Percentiles rank a stretch among this genome's conserved stretches.
These are phyloP conservation scores for Venturia pyrina DNA, from an alignment of 2,329 filamentous ascomycete species.

Conservation along the genomic window DNA sequence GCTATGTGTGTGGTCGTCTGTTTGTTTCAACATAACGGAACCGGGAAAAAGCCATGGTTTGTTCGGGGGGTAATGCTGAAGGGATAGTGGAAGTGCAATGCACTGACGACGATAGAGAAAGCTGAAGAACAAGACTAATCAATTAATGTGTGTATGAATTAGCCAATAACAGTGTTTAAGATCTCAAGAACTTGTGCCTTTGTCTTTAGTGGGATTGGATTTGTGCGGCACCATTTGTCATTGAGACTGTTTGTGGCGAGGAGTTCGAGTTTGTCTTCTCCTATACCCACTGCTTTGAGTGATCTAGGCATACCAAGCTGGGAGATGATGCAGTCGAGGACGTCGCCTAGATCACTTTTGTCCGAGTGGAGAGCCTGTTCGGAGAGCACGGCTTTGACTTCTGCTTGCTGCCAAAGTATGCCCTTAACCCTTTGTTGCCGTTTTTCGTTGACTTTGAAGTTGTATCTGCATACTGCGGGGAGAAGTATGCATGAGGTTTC, in stretches of 20 bases:
- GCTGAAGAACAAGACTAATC: not conserved
- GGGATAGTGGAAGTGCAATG: not conserved
- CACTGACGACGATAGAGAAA: not conserved
- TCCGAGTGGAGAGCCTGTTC: constrained; percentile 18
- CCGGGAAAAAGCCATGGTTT: not conserved
- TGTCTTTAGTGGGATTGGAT: constrained; percentile 38
- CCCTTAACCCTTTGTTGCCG: constrained; percentile 30
- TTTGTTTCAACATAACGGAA: not conserved
- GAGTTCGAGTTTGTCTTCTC: constrained; percentile 35
- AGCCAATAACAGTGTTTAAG: constrained; percentile 29
- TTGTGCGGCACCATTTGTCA: constrained; percentile 41
- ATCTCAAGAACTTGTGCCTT: constrained; percentile 44
- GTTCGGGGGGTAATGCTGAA: not conserved
- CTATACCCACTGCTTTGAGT: constrained; percentile 42
- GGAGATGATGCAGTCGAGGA: constrained; percentile 41
- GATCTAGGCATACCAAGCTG: constrained; percentile 45
- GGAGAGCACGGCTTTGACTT: constrained; percentile 29
- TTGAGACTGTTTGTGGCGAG: constrained; percentile 41
- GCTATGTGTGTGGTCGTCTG: not conserved
- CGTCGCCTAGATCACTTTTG: constrained; percentile 38
- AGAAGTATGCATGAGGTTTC: constrained; percentile 49
- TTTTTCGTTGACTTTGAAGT: constrained; percentile 20
- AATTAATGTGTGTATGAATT: not conserved
- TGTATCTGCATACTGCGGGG: constrained; percentile 48
- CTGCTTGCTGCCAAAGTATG: constrained; percentile 30